A percentile compares a stretch with the other conserved stretches of the same genome.
Evolutionary conservation across 345 rosid species (phyloP).

Genomic region (Microcos paniculata): DNA sequence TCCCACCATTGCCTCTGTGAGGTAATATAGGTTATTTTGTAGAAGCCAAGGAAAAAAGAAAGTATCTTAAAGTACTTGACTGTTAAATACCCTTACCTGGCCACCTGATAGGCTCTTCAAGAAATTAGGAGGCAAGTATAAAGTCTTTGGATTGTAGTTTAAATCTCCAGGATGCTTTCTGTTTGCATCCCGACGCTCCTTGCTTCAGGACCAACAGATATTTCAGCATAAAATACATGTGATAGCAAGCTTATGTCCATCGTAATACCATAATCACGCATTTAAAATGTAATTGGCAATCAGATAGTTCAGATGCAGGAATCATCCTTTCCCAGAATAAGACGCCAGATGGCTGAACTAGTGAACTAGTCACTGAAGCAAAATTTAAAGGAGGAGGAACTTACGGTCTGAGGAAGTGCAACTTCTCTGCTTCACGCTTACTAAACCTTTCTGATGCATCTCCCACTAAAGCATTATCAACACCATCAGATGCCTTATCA

Average conservation of each 20-base stretch:
- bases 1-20: constrained; percentile 99
- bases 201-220: constrained; percentile 31
- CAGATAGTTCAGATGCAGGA: neutral
- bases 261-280: neutral
- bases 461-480: constrained; percentile 36
- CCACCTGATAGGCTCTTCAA: constrained; percentile 75
- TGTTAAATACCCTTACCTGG: constrained; percentile 51
- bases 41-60: constrained; percentile 15
- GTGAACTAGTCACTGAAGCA: neutral
- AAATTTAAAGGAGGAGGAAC: constrained; percentile 20
- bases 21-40: constrained; percentile 4
- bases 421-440: constrained; percentile 72
- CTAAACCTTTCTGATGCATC: constrained; percentile 69
- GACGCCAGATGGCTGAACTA: neutral
- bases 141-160: constrained; percentile 77
- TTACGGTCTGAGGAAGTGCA: constrained; percentile 77
- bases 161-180: constrained; percentile 68
- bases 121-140: constrained; percentile 88
- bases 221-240: constrained; percentile 17
- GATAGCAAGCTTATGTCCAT: neutral
- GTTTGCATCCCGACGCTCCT: constrained; percentile 67
- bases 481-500: constrained; percentile 40
- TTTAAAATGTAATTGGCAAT: neutral
- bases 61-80: constrained; percentile 13
- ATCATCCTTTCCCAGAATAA: neutral